These are phyloP conservation scores for Chloris gayana DNA, from an alignment of 176 grass and related monocot species.

Conservation along the genomic window DNA sequence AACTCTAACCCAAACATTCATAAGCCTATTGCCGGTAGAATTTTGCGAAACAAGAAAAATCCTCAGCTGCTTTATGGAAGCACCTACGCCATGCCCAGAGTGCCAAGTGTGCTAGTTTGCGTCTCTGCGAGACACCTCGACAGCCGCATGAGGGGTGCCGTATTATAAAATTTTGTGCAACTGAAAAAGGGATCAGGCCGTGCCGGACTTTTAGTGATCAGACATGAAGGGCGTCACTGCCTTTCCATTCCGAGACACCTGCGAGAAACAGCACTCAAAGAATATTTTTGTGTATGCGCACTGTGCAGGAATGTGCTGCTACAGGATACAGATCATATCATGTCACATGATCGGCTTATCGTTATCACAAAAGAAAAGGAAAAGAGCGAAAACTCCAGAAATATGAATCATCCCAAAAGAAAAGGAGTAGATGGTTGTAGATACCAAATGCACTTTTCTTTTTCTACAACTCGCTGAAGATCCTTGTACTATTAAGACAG, in stretches of 20 bases:
- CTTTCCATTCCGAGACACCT: conserved; percentile 14
- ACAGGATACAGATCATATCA: conserved; percentile 19
- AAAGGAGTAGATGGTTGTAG: too few relatives aligned
- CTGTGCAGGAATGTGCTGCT: conserved; percentile 22
- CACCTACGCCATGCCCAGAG: neutral
- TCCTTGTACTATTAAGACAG: neutral
- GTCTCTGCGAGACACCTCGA: neutral
- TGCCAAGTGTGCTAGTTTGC: neutral
- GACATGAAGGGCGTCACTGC: neutral
- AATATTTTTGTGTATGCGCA: neutral
- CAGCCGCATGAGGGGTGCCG: neutral
- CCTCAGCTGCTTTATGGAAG: neutral
- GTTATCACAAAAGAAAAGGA: neutral
- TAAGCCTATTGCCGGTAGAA: neutral
- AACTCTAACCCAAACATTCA: neutral
- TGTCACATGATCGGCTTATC: neutral
- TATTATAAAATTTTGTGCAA: neutral
- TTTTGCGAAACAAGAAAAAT: neutral
- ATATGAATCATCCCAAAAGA: neutral
- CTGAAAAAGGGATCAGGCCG: conserved; percentile 2
- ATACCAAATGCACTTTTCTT: neutral
- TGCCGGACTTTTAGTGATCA: neutral
- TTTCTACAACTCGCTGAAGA: neutral
- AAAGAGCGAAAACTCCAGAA: neutral
- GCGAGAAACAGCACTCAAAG: conserved; percentile 10